Conservation (phyloP, 1,139 yeast genomes). For the Spathaspora jeffriesii region DNA sequence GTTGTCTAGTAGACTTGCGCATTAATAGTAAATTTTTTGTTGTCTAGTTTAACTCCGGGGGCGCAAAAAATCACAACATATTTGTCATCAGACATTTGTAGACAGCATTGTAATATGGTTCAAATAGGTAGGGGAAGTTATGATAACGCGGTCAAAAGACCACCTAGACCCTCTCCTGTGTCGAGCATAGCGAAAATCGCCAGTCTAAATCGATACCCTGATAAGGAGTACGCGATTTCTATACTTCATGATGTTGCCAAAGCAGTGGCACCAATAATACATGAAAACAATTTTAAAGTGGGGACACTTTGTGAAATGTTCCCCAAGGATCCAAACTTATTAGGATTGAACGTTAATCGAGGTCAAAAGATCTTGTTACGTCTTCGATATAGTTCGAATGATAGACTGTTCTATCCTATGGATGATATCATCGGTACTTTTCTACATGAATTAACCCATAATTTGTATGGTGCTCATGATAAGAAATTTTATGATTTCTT, state of each 20-base stretch:
- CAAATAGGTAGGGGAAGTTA: conserved; percentile 13
- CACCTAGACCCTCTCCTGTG: conserved; percentile 40
- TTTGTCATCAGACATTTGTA: not conserved
- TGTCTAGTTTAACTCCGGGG: not conserved
- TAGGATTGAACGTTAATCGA: conserved; percentile 86
- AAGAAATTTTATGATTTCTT: conserved; percentile 63
- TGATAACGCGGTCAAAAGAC: conserved; percentile 9
- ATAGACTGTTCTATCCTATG: conserved; percentile 60
- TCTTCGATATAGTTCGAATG: conserved; percentile 61
- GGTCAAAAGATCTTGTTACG: conserved; percentile 78
- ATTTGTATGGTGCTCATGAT: conserved; percentile 79
- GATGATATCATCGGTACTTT: conserved; percentile 77
- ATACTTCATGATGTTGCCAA: conserved; percentile 63
- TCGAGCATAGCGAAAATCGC: conserved; percentile 53
- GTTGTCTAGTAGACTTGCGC: conserved; percentile 7
- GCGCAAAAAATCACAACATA: not conserved
- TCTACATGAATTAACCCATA: conserved; percentile 89
- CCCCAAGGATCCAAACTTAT: conserved; percentile 65
- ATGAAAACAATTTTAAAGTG: conserved; percentile 64
- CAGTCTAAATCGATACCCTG: conserved; percentile 53
- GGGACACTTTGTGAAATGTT: conserved; percentile 77
- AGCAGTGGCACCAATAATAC: conserved; percentile 74
- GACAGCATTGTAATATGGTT: conserved; percentile 12
- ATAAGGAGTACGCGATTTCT: conserved; percentile 57
- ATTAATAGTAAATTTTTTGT: conserved; percentile 4